A percentile compares a stretch with the other conserved stretches of the same genome.
phyloP scores from a whole-genome alignment of 495 filamentous ascomycete species.

The Astrothelium subdiscretum region DNA sequence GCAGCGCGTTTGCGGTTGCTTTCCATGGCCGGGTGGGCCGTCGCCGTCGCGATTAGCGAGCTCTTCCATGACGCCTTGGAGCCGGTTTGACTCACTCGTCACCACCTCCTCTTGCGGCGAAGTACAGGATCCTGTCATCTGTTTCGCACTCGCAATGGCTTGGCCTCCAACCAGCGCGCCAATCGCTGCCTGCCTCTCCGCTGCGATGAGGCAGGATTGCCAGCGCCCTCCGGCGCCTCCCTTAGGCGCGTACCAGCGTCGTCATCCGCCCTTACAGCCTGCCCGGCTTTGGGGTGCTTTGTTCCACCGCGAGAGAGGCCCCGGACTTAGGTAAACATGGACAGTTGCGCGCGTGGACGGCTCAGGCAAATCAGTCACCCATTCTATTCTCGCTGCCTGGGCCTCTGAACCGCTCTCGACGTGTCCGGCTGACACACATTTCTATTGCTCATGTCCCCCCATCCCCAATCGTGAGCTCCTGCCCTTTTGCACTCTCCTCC shows the following conservation, averaged over 20 bases:
- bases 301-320: neutral
- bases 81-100: neutral
- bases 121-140: conserved; percentile 1
- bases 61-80: neutral
- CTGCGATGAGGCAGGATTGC: neutral
- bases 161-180: neutral
- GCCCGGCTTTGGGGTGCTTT: neutral
- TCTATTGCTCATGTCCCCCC: neutral
- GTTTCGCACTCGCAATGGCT: neutral
- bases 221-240: neutral
- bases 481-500: neutral
- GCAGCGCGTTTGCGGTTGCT: neutral
- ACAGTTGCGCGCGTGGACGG: neutral
- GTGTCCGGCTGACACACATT: neutral
- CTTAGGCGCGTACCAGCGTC: neutral
- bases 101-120: conserved; percentile 3
- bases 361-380: neutral
- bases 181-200: neutral
- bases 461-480: neutral
- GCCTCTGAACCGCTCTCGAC: neutral
- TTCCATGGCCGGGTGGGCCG: neutral
- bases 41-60: neutral
- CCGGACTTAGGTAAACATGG: neutral
- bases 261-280: neutral
- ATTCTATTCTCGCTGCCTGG: neutral